phyloP scores from a whole-genome alignment of 2,329 filamentous ascomycete species.

The Penicillium sclerotigenum region DNA sequence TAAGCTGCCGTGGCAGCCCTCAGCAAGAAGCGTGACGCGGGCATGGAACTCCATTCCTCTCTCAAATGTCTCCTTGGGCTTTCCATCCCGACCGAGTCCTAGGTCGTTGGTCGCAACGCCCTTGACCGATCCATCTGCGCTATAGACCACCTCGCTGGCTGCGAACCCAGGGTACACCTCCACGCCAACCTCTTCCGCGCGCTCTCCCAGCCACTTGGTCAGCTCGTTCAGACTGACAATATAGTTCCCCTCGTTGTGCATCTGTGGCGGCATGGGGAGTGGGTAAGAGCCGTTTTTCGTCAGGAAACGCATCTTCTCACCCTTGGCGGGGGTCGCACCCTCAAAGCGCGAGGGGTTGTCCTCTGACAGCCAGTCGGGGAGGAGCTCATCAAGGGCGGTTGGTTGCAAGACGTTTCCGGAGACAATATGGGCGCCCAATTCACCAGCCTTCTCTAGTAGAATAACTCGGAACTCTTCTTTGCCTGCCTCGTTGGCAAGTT shows the following conservation, averaged over 20 bases:
- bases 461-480: conserved; percentile 95
- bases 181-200: conserved; percentile 93
- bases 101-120: conserved; percentile 96
- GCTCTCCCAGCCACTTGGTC: conserved; percentile 90
- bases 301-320: conserved; percentile 89
- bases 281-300: conserved; percentile 76
- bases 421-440: conserved; percentile 90
- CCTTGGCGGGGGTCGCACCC: conserved; percentile 76
- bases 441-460: conserved; percentile 89
- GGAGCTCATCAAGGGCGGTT: conserved; percentile 78
- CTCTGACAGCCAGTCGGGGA: conserved; percentile 90
- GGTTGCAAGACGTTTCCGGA: conserved; percentile 96
- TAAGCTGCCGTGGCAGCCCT: conserved; percentile 93
- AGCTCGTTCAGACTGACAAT: conserved; percentile 95
- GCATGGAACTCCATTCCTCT: conserved; percentile 98
- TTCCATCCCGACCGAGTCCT: conserved; percentile 75
- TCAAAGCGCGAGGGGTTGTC: conserved; percentile 85
- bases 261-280: conserved; percentile 86
- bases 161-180: conserved; percentile 97
- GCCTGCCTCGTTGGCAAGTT: conserved; percentile 88
- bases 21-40: conserved; percentile 82
- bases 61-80: conserved; percentile 86
- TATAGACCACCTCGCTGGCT: conserved; percentile 87
- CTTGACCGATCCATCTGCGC: conserved; percentile 78
- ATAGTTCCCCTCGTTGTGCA: conserved; percentile 97